phyloP scores from a whole-genome alignment of 176 grass and related monocot genomes.

The Eragrostis curvula region DNA sequence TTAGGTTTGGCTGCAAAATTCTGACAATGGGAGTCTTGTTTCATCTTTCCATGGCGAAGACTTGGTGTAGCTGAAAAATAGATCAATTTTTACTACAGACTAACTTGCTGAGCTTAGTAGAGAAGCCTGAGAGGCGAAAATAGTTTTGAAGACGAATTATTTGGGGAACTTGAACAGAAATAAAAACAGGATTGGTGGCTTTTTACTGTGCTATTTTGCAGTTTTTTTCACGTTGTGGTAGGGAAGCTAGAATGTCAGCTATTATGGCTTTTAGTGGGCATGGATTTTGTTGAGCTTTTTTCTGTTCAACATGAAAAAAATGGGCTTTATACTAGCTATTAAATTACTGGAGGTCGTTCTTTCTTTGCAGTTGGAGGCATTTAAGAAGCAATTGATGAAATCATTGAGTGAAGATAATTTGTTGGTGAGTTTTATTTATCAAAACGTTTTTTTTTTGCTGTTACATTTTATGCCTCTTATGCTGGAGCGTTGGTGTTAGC shows the following conservation, averaged over 20 bases:
- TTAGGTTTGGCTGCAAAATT: not conserved
- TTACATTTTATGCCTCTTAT: not conserved
- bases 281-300: constrained; percentile 11
- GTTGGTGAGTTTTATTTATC: constrained; percentile 55
- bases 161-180: not conserved
- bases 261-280: not conserved
- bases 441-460: constrained; percentile 19
- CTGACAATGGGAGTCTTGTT: not conserved
- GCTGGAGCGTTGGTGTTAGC: constrained; percentile 3
- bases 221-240: not conserved
- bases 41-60: not conserved
- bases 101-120: not conserved
- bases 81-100: not conserved
- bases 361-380: constrained; percentile 78
- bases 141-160: constrained; percentile 2
- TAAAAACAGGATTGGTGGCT: not conserved
- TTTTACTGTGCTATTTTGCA: constrained; percentile 5
- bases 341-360: not conserved
- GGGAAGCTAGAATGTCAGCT: not conserved
- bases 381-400: constrained; percentile 95
- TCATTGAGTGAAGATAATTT: constrained; percentile 82
- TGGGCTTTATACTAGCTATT: not conserved
- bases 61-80: not conserved
- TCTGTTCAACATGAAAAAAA: constrained; percentile 1
- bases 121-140: not conserved